Percentiles rank a stretch among this genome's conserved stretches.
These are phyloP conservation scores for Echinochloa phyllopogon DNA, from an alignment of 176 grass and related monocot genomes.

Conservation along the genomic window DNA sequence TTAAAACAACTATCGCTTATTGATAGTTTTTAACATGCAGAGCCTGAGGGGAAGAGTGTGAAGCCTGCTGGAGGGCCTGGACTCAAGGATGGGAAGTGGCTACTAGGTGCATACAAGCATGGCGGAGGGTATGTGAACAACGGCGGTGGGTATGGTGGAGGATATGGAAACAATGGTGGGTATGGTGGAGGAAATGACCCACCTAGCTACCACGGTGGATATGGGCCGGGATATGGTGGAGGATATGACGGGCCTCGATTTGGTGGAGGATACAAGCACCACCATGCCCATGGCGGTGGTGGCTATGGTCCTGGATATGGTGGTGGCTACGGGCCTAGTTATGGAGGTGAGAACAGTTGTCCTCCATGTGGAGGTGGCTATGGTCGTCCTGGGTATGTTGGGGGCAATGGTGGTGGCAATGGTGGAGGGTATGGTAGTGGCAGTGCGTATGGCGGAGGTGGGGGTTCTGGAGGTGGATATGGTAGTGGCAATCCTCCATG, in stretches of 20 bases:
- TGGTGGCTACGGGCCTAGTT: neutral
- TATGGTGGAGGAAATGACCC: neutral
- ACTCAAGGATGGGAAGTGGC: neutral
- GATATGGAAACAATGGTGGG: neutral
- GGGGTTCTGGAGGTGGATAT: neutral
- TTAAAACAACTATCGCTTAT: neutral
- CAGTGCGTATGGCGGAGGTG: neutral
- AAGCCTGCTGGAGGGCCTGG: neutral
- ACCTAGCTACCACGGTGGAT: neutral
- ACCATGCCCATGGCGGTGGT: neutral
- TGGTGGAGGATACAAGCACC: neutral
- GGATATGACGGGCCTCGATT: neutral
- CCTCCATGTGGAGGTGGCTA: constrained; percentile 1
- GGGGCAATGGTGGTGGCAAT: neutral
- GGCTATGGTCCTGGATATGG: neutral
- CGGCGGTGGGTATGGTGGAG: neutral
- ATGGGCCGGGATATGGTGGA: neutral
- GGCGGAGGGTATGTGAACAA: neutral
- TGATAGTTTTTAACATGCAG: neutral
- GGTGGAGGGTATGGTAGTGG: neutral
- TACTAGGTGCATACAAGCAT: constrained; percentile 2
- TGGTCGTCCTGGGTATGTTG: neutral
- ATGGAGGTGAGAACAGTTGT: neutral
- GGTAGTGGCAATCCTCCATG: neutral
- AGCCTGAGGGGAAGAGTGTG: neutral